phyloP scores from a whole-genome alignment of 495 filamentous ascomycete genomes.

The Aspergillus cavernicola region DNA sequence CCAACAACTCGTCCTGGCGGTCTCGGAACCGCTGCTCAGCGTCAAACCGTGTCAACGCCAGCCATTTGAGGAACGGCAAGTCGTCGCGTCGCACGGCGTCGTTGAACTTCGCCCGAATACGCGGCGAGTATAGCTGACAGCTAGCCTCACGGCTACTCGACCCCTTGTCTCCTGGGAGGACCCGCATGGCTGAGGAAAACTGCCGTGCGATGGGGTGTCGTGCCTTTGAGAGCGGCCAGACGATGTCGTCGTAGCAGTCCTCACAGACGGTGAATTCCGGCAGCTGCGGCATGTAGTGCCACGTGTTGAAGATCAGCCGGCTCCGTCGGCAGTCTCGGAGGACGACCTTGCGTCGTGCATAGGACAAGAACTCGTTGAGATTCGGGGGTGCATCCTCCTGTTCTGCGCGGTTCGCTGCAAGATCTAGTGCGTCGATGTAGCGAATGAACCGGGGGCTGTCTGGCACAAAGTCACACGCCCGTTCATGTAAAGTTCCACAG shows the following conservation, averaged over 20 bases:
- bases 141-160: conserved; percentile 47
- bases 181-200: conserved; percentile 47
- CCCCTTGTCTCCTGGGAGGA: conserved; percentile 43
- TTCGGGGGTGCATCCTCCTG: conserved; percentile 37
- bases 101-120: conserved; percentile 65
- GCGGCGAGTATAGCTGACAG: conserved; percentile 71
- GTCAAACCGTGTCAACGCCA: conserved; percentile 36
- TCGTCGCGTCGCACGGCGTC: conserved; percentile 58
- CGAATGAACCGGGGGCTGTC: conserved; percentile 53
- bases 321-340: conserved; percentile 55
- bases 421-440: conserved; percentile 61
- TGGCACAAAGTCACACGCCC: conserved; percentile 48
- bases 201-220: conserved; percentile 51
- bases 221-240: conserved; percentile 57
- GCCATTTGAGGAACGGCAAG: conserved; percentile 41
- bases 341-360: conserved; percentile 47
- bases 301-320: conserved; percentile 43
- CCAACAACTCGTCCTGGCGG: conserved; percentile 36
- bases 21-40: conserved; percentile 46
- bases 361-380: conserved; percentile 44
- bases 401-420: conserved; percentile 46
- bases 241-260: conserved; percentile 66
- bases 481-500: conserved; percentile 24
- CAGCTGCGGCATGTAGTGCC: conserved; percentile 60
- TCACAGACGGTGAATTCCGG: conserved; percentile 67